A percentile compares a stretch with the other conserved stretches of the same genome.
phyloP scores from a whole-genome alignment of 2,329 filamentous ascomycete species.

The Epichloe sibirici region DNA sequence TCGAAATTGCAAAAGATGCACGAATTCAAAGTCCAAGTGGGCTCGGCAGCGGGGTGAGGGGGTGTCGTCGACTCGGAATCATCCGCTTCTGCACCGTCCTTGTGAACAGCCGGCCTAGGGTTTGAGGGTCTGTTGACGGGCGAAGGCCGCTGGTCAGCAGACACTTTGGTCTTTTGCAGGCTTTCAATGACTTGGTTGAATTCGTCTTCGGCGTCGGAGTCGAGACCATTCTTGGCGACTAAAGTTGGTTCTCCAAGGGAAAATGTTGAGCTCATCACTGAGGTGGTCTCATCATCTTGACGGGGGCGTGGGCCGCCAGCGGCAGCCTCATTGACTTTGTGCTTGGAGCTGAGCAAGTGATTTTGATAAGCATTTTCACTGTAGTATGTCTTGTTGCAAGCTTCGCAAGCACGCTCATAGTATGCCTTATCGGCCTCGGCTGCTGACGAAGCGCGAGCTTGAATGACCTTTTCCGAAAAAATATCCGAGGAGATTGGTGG shows the following conservation, averaged over 20 bases:
- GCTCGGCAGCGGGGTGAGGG: conserved; percentile 21
- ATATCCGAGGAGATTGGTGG: conserved; percentile 84
- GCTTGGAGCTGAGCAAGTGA: conserved; percentile 82
- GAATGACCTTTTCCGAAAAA: conserved; percentile 91
- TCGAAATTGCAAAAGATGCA: conserved; percentile 92
- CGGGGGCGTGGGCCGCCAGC: conserved; percentile 20
- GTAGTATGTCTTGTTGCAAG: conserved; percentile 86
- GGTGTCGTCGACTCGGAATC: conserved; percentile 32
- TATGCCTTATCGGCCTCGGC: conserved; percentile 80
- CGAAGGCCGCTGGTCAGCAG: conserved; percentile 34
- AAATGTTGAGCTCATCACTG: conserved; percentile 82
- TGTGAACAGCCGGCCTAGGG: conserved; percentile 31
- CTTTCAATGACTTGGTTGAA: conserved; percentile 67
- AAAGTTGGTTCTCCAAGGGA: conserved; percentile 70
- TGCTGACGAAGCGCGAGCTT: conserved; percentile 72
- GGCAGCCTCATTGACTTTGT: conserved; percentile 49
- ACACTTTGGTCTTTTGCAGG: conserved; percentile 61
- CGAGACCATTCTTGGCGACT: conserved; percentile 35
- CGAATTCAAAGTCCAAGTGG: conserved; percentile 32
- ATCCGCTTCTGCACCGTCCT: conserved; percentile 26
- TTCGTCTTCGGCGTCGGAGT: conserved; percentile 60
- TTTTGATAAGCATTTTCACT: conserved; percentile 95
- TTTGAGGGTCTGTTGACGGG: conserved; percentile 43
- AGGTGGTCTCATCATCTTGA: conserved; percentile 59
- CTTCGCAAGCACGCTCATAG: conserved; percentile 71